Base-by-base conservation (phyloP, 371 early-diverging fungal species). In the Mucor velutinosus region DNA sequence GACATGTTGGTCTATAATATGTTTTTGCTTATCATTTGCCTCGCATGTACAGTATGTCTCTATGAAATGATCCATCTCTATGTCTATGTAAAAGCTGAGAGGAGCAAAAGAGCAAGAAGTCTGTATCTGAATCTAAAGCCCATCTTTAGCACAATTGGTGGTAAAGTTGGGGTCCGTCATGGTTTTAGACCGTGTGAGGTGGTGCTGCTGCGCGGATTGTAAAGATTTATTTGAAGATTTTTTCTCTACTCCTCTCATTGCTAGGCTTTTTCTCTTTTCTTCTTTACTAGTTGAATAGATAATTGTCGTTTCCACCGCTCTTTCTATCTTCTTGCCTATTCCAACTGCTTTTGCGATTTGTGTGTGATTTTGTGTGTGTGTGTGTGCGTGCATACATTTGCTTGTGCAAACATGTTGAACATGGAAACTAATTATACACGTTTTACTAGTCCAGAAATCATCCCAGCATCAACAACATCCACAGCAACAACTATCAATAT, bases 1-100 rank as follows among this genome's bases (percentile, higher is more conserved):
- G 14, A 67, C 47, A 23, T 77, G 77, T 0, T 60, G 17, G 10
- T 62, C 30, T 15, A 65, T 43, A 3, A 73, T 32, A 39, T 76
- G 76, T 3, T 58, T 39, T 27, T 41, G 21, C 45, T 67, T 72
- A 14, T 32, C n/a, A 41, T 39, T n/a, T 25, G 51, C 39, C 7
- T 39, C 53, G 58, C 71, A 71, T 7, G 4, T 30, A 25, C 66
- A 71, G 41, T 57, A 67, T 6, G 25, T 56, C 8, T 56, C 29
- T 19, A 60, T 67, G 11, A 62, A 62, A n/a, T 23, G 32, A 23
- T 68, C 49, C 62, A 68, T 62, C 4, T 10, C 3, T 19, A 7
- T 10, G 19, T 6, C 5, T n/a, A n/a, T n/a, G n/a, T n/a, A n/a
- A n/a, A n/a, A n/a, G n/a, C n/a, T n/a, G n/a, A 37, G 19, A 33